Conservation (phyloP, 129 eudicot genomes). For the Arctium lappa region DNA sequence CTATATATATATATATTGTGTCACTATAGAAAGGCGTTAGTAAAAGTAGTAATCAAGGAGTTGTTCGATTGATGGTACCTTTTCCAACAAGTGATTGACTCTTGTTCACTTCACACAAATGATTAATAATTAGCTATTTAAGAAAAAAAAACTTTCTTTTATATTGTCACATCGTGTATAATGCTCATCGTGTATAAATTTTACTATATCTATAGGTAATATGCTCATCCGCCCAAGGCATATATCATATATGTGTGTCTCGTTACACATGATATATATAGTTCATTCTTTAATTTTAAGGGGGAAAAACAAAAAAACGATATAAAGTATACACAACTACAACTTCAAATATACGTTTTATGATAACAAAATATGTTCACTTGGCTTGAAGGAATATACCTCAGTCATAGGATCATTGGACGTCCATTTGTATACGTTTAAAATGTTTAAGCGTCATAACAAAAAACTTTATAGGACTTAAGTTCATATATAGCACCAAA, state of each 20-base stretch:
- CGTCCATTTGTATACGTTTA: not conserved
- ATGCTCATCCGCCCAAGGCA: not conserved
- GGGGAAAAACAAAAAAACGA: not conserved
- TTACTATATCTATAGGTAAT: not conserved
- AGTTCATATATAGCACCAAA: too few relatives aligned
- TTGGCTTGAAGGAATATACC: not conserved
- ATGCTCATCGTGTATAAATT: not conserved
- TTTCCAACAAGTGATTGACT: conserved; percentile 35
- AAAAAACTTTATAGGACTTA: too few relatives aligned
- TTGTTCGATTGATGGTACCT: conserved; percentile 18
- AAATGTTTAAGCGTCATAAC: too few relatives aligned
- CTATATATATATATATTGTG: not conserved
- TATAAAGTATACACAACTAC: not conserved
- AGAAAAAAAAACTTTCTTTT: not conserved
- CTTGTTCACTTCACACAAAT: conserved; percentile 29
- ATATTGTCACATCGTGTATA: not conserved
- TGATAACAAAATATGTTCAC: not conserved
- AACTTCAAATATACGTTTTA: not conserved
- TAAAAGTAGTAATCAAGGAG: conserved; percentile 36
- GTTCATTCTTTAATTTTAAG: not conserved
- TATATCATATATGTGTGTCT: not conserved
- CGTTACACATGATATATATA: not conserved
- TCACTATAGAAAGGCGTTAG: conserved; percentile 21
- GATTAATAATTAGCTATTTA: conserved; percentile 3
- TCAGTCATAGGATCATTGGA: not conserved